Evolutionary conservation across 139 green algal genomes (phyloP).

Genomic region (Marvania coccoides): DNA sequence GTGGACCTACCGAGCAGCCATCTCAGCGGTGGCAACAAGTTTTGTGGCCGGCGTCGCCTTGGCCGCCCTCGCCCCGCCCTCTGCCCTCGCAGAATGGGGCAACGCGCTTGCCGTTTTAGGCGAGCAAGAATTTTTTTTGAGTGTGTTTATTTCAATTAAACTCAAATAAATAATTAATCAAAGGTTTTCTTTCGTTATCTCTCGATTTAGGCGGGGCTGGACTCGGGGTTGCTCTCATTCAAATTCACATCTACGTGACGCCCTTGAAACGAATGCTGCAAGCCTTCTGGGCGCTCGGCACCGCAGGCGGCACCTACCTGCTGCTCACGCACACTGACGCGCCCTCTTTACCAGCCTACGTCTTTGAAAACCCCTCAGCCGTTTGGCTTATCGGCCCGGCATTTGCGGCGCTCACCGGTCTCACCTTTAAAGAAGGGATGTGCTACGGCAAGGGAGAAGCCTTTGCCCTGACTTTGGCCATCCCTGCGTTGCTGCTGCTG

Average conservation of each 20-base stretch:
- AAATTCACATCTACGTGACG: slow-evolving; percentile 91
- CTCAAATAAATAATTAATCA: too few species aligned
- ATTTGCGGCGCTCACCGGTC: slow-evolving; percentile 83
- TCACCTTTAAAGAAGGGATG: slow-evolving; percentile 82
- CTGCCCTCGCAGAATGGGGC: neutral
- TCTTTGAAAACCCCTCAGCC: slow-evolving; percentile 53
- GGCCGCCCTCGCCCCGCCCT: neutral
- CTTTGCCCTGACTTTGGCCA: slow-evolving; percentile 53
- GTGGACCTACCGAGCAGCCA: slow-evolving; percentile 2
- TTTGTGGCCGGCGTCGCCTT: slow-evolving; percentile 1
- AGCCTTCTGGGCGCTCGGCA: slow-evolving; percentile 52
- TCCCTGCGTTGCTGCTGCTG: slow-evolving; percentile 41
- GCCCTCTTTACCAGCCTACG: slow-evolving; percentile 41
- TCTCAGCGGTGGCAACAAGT: neutral
- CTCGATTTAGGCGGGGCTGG: slow-evolving; percentile 37
- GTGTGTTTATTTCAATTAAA: too few species aligned
- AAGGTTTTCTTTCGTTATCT: too few species aligned
- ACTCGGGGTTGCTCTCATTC: slow-evolving; percentile 61
- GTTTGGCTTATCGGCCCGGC: slow-evolving; percentile 85
- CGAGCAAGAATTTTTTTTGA: too few species aligned
- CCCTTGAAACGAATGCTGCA: slow-evolving; percentile 72
- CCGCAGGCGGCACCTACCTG: slow-evolving; percentile 40
- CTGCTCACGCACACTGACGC: slow-evolving; percentile 24
- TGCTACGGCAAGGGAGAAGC: slow-evolving; percentile 82
- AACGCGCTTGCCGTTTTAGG: too few species aligned